Evolutionary conservation across 306 rosid species (phyloP), one percentile per base, ranked within the genome.

Genomic region (Sophora flavescens): DNA sequence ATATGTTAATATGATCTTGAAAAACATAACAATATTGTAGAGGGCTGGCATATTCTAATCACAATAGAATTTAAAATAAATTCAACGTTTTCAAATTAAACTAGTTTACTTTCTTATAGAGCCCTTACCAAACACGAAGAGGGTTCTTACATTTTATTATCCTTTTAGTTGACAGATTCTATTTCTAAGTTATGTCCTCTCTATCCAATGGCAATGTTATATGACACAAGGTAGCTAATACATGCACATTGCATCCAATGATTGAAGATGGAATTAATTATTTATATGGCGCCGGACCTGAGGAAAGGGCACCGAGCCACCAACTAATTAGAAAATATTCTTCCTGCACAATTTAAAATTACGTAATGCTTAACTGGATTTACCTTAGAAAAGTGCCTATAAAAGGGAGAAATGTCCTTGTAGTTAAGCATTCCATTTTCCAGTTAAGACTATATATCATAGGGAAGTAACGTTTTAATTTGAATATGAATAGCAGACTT

Each of bases 401-500:
- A 81, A 75, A 75, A 63, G 74, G 80, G 67, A 44, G 70, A 22
- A 0, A 75, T 32, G 74, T 66, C 9, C 51, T 7, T 57, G 32
- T 35, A 68, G 64, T 47, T 36, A 39, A 52, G 68, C 77, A 60
- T 47, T 44, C 70, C 44, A 68, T 52, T 79, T 74, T 53, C 47
- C 62, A 68, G 56, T 15, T 38, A 58, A 67, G 16, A 62, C 44
- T 78, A 26, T 78, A 26, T 41, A 22, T 41, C 9, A 13, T 6
- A 60, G 8, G 9, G 30, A 36, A 45, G 60, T 41, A 58, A 66
- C 4, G 5, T 33, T 61, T 33, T 16, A 59, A 56, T 45, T 39
- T 53, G 77, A 74, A 79, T 0, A 84, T 77, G 87, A 83, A 77
- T 79, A 77, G 70, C 22, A 52, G 36, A 28, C 13, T 5, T 68